Percentiles rank a stretch among this genome's conserved stretches.
Conservation (phyloP, 169 alveolate genomes). For the Perkinsus chesapeaki region DNA sequence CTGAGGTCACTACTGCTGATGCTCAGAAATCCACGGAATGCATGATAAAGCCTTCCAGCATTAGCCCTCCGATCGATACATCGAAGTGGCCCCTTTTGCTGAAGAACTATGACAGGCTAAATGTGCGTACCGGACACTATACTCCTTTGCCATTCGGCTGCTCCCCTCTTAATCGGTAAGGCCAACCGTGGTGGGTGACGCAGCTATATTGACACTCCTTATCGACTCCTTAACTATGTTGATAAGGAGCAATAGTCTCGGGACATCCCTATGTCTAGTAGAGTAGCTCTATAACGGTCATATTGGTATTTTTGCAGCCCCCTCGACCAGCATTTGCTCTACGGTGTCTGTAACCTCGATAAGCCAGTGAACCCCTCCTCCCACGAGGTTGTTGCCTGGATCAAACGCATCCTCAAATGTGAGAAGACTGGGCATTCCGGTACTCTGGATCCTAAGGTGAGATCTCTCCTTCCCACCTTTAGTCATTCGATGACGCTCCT, state of each 20-base stretch:
- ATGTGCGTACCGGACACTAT: constrained; percentile 94
- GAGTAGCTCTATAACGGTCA: neutral
- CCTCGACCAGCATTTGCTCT: constrained; percentile 27
- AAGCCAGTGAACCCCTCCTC: constrained; percentile 99
- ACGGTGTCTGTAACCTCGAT: constrained; percentile 97
- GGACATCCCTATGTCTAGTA: neutral
- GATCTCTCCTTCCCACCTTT: neutral
- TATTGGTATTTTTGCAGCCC: neutral
- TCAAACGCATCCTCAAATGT: constrained; percentile 92
- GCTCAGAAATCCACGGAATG: neutral
- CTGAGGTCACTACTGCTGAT: neutral
- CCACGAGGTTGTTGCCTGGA: constrained; percentile 99
- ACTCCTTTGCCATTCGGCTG: constrained; percentile 99
- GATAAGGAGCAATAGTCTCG: neutral
- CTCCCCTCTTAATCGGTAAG: constrained; percentile 89
- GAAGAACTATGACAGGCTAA: constrained; percentile 88
- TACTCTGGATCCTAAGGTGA: constrained; percentile 95
- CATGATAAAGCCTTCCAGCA: constrained; percentile 22
- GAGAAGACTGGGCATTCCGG: constrained; percentile 99
- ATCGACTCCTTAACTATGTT: neutral
- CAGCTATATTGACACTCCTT: neutral
- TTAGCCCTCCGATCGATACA: constrained; percentile 80
- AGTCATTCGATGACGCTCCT: neutral
- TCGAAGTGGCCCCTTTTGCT: constrained; percentile 86
- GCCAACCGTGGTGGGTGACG: neutral